A percentile compares a stretch with the other conserved stretches of the same genome.
phyloP scores from a whole-genome alignment of 768 basidiomycete genomes.

The Mycena chlorophos region DNA sequence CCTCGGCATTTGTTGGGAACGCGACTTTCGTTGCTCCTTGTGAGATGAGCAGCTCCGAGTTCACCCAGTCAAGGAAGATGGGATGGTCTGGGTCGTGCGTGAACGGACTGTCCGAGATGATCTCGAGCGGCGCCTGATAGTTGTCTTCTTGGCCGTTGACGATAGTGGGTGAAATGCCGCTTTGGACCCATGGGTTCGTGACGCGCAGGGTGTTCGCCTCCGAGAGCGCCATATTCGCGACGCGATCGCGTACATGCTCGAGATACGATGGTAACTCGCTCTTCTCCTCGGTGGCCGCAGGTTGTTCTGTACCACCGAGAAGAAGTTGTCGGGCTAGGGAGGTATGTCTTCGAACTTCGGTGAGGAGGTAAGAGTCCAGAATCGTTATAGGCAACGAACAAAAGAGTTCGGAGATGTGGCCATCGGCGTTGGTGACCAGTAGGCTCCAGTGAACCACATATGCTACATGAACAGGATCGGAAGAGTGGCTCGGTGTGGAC shows the following conservation, averaged over 20 bases:
- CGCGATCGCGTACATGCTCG: conserved; percentile 87
- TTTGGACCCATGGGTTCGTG: conserved; percentile 60
- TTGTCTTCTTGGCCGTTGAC: conserved; percentile 16
- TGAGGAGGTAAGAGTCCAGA: conserved; percentile 69
- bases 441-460: conserved; percentile 83
- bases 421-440: conserved; percentile 80
- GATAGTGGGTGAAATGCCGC: conserved; percentile 40
- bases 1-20: conserved; percentile 24
- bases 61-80: conserved; percentile 73
- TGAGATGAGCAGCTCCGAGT: conserved; percentile 79
- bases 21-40: conserved; percentile 41
- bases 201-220: conserved; percentile 64
- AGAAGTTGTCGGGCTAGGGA: conserved; percentile 75
- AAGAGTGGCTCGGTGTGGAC: conserved; percentile 66
- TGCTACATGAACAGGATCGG: conserved; percentile 75
- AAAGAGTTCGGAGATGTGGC: conserved; percentile 88
- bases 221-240: conserved; percentile 74
- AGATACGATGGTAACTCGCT: conserved; percentile 86
- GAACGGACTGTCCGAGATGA: conserved; percentile 44
- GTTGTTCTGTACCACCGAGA: conserved; percentile 35
- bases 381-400: conserved; percentile 89
- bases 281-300: conserved; percentile 49
- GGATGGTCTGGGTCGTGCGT: conserved; percentile 43
- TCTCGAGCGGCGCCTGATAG: conserved; percentile 40
- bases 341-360: conserved; percentile 73